Evolutionary conservation across 148 eudicot genomes (phyloP).

Genomic region (Arbutus unedo): DNA sequence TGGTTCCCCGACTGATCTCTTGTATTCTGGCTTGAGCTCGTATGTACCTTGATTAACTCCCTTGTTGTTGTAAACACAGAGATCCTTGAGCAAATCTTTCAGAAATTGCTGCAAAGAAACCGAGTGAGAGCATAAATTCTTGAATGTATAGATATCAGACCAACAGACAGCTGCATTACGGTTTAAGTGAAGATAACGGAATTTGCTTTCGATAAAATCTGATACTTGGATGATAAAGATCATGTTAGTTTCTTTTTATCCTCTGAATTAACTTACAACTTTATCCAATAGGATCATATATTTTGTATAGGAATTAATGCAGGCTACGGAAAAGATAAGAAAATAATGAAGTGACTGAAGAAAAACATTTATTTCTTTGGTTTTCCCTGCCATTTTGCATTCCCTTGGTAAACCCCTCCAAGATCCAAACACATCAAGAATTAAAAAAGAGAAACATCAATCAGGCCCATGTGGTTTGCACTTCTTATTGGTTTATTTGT

Average conservation of each 20-base stretch:
- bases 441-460: neutral
- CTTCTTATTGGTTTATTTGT: too few species aligned
- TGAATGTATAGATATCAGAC: neutral
- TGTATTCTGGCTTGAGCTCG: conserved; percentile 73
- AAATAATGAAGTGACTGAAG: neutral
- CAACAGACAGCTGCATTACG: neutral
- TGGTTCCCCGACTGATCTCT: conserved; percentile 30
- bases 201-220: neutral
- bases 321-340: neutral
- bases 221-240: neutral
- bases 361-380: neutral
- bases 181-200: too few species aligned
- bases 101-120: conserved; percentile 55
- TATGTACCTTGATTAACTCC: conserved; percentile 64
- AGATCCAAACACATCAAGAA: neutral
- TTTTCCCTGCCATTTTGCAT: neutral
- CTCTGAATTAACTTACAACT: neutral
- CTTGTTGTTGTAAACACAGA: conserved; percentile 65
- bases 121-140: neutral
- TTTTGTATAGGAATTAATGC: neutral
- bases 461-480: too few species aligned
- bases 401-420: neutral
- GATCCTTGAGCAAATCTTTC: conserved; percentile 63
- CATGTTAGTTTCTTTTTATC: neutral
- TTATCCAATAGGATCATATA: neutral